A percentile compares a stretch with the other conserved stretches of the same genome.
phyloP scores from a whole-genome alignment of 2,329 filamentous ascomycete genomes.

The Seiridium unicorne region DNA sequence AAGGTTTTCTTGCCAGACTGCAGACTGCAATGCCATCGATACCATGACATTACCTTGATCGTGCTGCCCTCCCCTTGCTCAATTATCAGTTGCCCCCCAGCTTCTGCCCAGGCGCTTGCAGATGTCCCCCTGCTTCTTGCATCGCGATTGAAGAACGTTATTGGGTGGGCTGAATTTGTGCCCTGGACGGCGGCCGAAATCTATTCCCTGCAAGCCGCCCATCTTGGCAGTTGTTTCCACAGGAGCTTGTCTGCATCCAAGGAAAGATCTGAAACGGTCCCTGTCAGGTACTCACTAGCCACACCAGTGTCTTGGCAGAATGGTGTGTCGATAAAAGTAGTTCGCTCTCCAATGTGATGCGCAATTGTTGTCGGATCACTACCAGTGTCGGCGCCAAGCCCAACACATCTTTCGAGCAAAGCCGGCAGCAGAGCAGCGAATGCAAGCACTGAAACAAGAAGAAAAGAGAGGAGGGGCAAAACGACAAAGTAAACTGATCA shows the following conservation, averaged over 20 bases:
- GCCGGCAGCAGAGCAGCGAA: not conserved
- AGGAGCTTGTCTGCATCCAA: not conserved
- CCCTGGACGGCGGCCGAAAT: not conserved
- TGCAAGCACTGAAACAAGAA: no score
- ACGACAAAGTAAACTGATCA: no score
- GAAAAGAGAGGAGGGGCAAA: no score
- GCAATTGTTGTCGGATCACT: not conserved
- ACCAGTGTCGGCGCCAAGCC: not conserved
- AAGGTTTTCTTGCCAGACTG: not conserved
- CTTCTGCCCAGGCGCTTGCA: not conserved
- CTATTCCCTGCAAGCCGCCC: not conserved
- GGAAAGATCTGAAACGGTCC: conserved; percentile 2
- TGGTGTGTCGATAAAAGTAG: not conserved
- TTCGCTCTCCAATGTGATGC: not conserved
- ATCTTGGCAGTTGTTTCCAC: conserved; percentile 3
- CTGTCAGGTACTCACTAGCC: not conserved
- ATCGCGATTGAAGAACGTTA: not conserved
- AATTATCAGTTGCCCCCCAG: not conserved
- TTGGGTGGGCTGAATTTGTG: not conserved
- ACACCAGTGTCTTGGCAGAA: not conserved
- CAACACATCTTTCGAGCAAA: not conserved
- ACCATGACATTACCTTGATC: not conserved
- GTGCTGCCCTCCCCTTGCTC: not conserved
- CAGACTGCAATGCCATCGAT: not conserved
- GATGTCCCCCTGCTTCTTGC: conserved; percentile 1